Conservation (phyloP, 2,329 filamentous ascomycete species). For the Thielaviopsis punctulata region DNA sequence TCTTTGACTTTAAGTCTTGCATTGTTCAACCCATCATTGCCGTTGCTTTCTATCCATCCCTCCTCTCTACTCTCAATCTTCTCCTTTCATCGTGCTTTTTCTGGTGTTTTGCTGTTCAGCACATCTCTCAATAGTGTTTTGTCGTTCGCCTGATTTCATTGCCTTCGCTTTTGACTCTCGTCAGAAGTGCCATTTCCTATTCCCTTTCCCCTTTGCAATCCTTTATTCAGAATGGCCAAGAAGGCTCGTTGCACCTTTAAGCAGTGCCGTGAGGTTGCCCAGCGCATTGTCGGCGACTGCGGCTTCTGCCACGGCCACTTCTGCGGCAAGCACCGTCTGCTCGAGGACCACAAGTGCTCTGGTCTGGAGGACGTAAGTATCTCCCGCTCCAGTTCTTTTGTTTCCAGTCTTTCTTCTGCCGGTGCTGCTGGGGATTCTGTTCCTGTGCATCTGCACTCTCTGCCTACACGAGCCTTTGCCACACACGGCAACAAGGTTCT, state of each 20-base stretch:
- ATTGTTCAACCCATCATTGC: background rate
- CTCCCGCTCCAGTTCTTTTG: slow-evolving; percentile 7
- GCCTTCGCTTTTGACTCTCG: background rate
- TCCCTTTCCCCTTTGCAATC: background rate
- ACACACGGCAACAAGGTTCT: background rate
- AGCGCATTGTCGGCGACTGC: slow-evolving; percentile 92
- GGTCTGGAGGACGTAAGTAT: slow-evolving; percentile 68
- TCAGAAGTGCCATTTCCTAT: background rate
- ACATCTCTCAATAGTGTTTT: too few species aligned
- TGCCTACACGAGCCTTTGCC: background rate
- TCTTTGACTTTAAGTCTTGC: background rate
- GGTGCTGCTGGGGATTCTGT: background rate
- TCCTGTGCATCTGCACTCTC: background rate
- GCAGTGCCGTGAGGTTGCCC: slow-evolving; percentile 72
- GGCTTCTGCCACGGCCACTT: slow-evolving; percentile 87
- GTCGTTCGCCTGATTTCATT: too few species aligned
- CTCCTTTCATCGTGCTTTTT: background rate
- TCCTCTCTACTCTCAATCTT: background rate
- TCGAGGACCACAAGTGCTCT: slow-evolving; percentile 87
- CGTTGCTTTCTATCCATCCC: background rate
- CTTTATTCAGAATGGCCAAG: slow-evolving; percentile 41
- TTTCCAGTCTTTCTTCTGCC: background rate
- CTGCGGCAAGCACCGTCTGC: slow-evolving; percentile 83
- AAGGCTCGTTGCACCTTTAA: slow-evolving; percentile 78
- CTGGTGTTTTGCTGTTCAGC: too few species aligned